Base-by-base conservation (phyloP, 495 filamentous ascomycete genomes). In the Astrocystis sublimbata region DNA sequence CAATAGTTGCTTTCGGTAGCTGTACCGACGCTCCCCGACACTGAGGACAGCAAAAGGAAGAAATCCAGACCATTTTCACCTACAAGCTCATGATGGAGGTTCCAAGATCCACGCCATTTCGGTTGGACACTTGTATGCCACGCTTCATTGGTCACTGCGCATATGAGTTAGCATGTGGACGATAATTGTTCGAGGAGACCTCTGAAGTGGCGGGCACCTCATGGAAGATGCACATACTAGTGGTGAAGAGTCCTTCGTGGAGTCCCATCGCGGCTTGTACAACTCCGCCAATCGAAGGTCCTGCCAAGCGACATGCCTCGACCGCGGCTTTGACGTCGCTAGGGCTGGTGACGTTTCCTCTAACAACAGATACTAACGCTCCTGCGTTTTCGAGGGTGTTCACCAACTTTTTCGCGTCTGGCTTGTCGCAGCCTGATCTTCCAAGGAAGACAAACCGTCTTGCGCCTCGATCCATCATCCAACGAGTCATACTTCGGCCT, bases 391-490 rank as follows among this genome's bases (percentile, higher is more conserved):
- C n/a, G n/a, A n/a, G n/a, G n/a, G n/a, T n/a, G n/a, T 68, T 47
- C 1, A 80, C 61, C 6, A 77, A 72, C 1, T 30, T 46, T 43
- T 64, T 57, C 45, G 67, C 60, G 23, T 53, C 51, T 7, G 67
- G 58, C 15, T 63, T 71, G 8, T 64, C 56, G 7, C 33, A 43
- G 4, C 79, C 83, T 9, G 75, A 79, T 26, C 84, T 72, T 12
- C 75, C 77, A 5, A 86, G 63, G 36, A 85, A 76, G 0, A 81
- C 70, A 10, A 87, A 62, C 59, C 81, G 64, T 6, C 65, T 64
- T 0, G 82, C 85, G 8, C 83, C 83, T 17, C 75, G 68, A 2
- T 69, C 49, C 26, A 76, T 71, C 68, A 87, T 70, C 79, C 76
- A 83, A 0, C 53, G 69, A 12, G 76, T 73, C 13, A 88, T 60